Evolutionary conservation across 2,329 filamentous ascomycete species (phyloP), one percentile per base, ranked within the genome.

Genomic region (Xylaria sp.): DNA sequence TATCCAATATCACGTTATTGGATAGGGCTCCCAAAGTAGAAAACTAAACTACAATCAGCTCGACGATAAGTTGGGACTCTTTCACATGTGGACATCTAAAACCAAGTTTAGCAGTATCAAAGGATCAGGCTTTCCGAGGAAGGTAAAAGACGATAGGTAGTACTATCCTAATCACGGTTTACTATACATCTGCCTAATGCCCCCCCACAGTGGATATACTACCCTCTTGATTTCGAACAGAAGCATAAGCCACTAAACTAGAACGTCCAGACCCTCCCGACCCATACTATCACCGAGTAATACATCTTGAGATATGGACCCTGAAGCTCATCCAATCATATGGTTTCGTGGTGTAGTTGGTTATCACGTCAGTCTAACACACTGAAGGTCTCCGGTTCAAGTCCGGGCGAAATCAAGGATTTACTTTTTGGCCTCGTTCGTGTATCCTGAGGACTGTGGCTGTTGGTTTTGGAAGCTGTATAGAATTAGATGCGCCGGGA

Each of bases 301-400:
- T 43, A 63, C n/a, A 56, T 20, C 6, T 8, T 8, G 3, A 48
- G 20, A 55, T 62, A 62, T 7, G 20, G 5, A 28, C n/a, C 18
- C 0, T 4, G 13, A 2, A 4, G 3, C 2, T 39, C 50, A 56
- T 56, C 50, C 13, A 48, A 41, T 52, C 45, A 60, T 5, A 32
- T 59, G 68, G 68, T 75, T 71, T 73, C 82, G 67, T 78, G 77
- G 77, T 78, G 78, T 80, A 74, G 81, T 82, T 82, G 81, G 80
- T 82, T 81, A 82, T 82, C 81, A 82, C 81, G 78, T 82, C 79
- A 82, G 81, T 82, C 80, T 83, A 83, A 83, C 80, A 78, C 76
- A 78, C 77, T 78, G 75, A 78, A 78, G 77, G 77, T 78, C 76
- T 74, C 74, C 75, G 74, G 76, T 78, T 78, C 76, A 75, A 78